Percentiles rank a stretch among this genome's conserved stretches.
Evolutionary conservation across 2,329 filamentous ascomycete species (phyloP).

Genomic region (Lasiodiplodia hormozganensis): DNA sequence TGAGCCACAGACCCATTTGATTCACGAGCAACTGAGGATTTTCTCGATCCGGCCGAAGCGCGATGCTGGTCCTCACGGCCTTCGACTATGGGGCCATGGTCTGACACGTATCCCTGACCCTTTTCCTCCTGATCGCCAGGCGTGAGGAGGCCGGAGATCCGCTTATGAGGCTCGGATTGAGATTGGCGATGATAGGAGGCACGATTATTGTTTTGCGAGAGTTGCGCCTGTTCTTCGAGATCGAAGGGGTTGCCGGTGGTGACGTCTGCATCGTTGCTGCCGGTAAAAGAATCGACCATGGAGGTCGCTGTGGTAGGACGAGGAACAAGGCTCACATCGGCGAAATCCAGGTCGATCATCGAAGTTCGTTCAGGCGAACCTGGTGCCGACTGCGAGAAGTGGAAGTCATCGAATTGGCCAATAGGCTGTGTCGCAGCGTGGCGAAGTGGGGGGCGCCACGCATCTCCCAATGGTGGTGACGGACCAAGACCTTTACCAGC

Average conservation of each 20-base stretch:
- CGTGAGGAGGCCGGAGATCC: constrained; percentile 41
- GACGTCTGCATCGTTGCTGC: constrained; percentile 43
- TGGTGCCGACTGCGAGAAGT: constrained; percentile 43
- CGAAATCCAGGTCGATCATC: constrained; percentile 54
- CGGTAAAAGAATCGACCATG: constrained; percentile 34
- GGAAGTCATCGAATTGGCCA: constrained; percentile 48
- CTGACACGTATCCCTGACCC: constrained; percentile 43
- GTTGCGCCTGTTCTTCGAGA: constrained; percentile 53
- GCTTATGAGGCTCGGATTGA: constrained; percentile 44
- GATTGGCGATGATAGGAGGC: constrained; percentile 49
- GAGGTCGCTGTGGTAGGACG: constrained; percentile 54
- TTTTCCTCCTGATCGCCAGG: constrained; percentile 42
- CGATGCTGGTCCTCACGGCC: constrained; percentile 24
- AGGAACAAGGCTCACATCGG: constrained; percentile 46
- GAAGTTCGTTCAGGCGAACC: constrained; percentile 47
- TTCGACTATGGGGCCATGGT: constrained; percentile 34
- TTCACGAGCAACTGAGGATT: constrained; percentile 13
- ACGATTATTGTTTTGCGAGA: constrained; percentile 47
- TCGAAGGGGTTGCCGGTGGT: constrained; percentile 53
- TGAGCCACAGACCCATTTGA: constrained; percentile 16
- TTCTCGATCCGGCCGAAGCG: constrained; percentile 22
- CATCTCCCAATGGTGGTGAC: constrained; percentile 41
- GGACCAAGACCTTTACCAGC: constrained; percentile 35
- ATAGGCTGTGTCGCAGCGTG: constrained; percentile 51
- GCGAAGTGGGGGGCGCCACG: constrained; percentile 49